Base-by-base conservation (phyloP, 495 filamentous ascomycete species). In the Aspergillus carlsbadensis region DNA sequence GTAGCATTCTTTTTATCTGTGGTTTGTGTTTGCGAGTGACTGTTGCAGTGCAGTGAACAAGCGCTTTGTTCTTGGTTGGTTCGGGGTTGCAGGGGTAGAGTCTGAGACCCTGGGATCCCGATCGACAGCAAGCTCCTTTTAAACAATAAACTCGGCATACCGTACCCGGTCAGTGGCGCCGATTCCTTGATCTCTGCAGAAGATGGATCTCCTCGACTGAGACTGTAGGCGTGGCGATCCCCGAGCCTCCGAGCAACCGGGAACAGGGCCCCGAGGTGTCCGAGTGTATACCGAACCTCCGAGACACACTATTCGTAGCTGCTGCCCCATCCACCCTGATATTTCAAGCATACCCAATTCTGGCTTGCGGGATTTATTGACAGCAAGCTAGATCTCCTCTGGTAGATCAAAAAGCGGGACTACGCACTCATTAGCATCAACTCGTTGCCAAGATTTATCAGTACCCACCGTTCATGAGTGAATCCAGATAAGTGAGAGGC, bases 381-480 rank as follows among this genome's bases (percentile, higher is more conserved):
- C n/a, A n/a, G n/a, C n/a, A n/a, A n/a, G 24, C 45, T 15, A 48
- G n/a, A 1, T 48, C 10, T 64, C 63, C 8, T 70, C 61, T 2
- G 64, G 63, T 2, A 71, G 64, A 37, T 70, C 64, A 34, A 71
- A 70, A 20, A 72, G 34, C 5, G 70, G 70, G 5, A 67, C 68
- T 64, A n/a, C 5, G 6, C 2, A 35, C 13, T 53, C 42, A 42
- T 40, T 39, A 39, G 43, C 17, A 26, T 10, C 5, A 41, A 31
- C 26, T 17, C 45, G 20, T 15, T 14, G 10, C 17, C 13, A 8
- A 48, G 3, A 8, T 22, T 0, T 17, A 11, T 20, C 2, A 4
- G 2, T 35, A 47, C 64, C 6, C 60, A 69, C 69, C 67, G 26
- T 74, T 74, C 71, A 74, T 74, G 7, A 74, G 72, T 4, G 66